These are phyloP conservation scores for Orobanche coerulescens DNA, from an alignment of 257 asterid genomes.

Conservation along the genomic window DNA sequence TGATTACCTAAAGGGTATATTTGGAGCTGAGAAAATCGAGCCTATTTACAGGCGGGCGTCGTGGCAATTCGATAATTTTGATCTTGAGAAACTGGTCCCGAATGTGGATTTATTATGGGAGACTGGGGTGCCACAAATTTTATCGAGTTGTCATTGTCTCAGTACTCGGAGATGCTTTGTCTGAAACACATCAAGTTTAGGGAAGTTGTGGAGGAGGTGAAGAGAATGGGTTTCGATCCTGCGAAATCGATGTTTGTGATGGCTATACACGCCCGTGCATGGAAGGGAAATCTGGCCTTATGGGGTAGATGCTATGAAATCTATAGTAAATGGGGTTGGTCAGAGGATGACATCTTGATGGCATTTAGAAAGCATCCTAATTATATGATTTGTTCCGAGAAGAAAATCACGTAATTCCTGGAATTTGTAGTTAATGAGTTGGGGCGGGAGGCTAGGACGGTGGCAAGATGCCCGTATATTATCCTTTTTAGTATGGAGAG, in stretches of 20 bases:
- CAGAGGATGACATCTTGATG: conserved; percentile 21
- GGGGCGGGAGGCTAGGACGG: conserved; percentile 17
- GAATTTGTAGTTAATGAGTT: conserved; percentile 21
- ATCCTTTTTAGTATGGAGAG: conserved; percentile 22
- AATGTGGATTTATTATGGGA: conserved; percentile 25
- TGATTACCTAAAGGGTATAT: conserved; percentile 14
- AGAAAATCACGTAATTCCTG: conserved; percentile 18
- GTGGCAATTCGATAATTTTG: background rate
- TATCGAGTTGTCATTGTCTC: background rate
- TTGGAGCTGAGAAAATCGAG: conserved; percentile 15
- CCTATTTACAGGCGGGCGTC: conserved; percentile 15
- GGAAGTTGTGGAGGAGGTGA: conserved; percentile 16
- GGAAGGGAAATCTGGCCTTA: background rate
- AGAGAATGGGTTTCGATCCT: conserved; percentile 20
- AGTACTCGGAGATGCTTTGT: background rate
- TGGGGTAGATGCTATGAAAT: conserved; percentile 14
- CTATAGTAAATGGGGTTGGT: conserved; percentile 31
- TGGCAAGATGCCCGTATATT: conserved; percentile 10
- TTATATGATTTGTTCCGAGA: conserved; percentile 26
- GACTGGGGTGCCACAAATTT: conserved; percentile 13
- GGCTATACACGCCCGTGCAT: conserved; percentile 14
- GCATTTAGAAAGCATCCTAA: conserved; percentile 25
- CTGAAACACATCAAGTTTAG: conserved; percentile 6
- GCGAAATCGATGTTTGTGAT: conserved; percentile 16
- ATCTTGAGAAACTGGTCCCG: conserved; percentile 1